These are phyloP conservation scores for Penicillium verrucosum DNA, from an alignment of 2,329 filamentous ascomycete species.

Conservation along the genomic window DNA sequence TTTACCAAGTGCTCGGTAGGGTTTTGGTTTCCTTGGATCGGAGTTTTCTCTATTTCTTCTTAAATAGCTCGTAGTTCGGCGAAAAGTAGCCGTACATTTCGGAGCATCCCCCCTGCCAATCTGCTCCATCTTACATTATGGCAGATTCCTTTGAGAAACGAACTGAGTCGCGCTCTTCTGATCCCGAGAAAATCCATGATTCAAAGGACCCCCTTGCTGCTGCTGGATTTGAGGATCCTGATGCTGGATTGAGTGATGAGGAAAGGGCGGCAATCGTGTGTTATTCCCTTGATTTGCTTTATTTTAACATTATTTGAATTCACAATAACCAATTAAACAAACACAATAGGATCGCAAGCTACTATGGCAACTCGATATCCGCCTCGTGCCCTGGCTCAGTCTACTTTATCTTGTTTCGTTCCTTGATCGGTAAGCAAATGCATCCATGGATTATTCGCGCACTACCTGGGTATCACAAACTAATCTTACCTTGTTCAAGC, in stretches of 20 bases:
- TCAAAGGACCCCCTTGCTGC: constrained; percentile 12
- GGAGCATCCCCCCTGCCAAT: neutral
- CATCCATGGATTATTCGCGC: no score
- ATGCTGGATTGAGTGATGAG: constrained; percentile 62
- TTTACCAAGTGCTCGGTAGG: neutral
- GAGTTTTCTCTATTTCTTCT: neutral
- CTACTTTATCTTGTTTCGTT: constrained; percentile 46
- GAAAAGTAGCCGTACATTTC: neutral
- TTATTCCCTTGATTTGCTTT: neutral
- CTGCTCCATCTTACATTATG: constrained; percentile 8
- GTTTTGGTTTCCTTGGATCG: no score
- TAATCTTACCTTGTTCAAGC: neutral
- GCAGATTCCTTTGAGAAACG: constrained; percentile 8
- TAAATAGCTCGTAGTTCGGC: neutral
- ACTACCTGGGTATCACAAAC: neutral
- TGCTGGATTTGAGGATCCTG: constrained; percentile 49
- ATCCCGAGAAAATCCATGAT: constrained; percentile 19
- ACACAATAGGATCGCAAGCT: constrained; percentile 41
- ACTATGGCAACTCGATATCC: constrained; percentile 45
- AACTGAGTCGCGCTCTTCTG: constrained; percentile 13
- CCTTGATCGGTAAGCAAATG: constrained; percentile 32
- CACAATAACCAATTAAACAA: neutral
- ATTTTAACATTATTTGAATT: no score
- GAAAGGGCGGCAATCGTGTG: constrained; percentile 61
- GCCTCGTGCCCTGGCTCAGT: constrained; percentile 47